Percentiles rank a stretch among this genome's conserved stretches.
phyloP scores from a whole-genome alignment of 352 stramenopile genomes.

The Pythium insidiosum region DNA sequence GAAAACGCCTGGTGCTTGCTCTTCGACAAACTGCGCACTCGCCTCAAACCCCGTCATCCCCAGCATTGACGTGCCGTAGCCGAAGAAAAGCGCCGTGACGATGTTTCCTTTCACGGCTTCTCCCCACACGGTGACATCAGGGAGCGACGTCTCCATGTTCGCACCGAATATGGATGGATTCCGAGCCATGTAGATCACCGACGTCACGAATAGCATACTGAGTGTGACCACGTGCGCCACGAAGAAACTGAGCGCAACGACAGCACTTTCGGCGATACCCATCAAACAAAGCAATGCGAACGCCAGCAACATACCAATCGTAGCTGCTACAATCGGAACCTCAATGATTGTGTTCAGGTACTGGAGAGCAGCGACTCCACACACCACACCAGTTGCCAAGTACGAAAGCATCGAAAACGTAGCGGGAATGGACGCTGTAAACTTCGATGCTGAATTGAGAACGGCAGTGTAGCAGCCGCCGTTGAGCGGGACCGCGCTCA shows the following conservation, averaged over 20 bases:
- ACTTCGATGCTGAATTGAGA: conserved; percentile 81
- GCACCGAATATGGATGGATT: conserved; percentile 41
- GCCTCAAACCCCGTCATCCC: conserved; percentile 82
- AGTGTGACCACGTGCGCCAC: conserved; percentile 58
- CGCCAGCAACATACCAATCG: conserved; percentile 41
- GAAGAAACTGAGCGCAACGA: conserved; percentile 73
- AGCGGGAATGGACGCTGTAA: conserved; percentile 55
- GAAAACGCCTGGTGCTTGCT: conserved; percentile 73
- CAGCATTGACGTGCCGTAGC: conserved; percentile 58
- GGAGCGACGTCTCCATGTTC: conserved; percentile 45
- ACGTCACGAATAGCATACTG: conserved; percentile 33
- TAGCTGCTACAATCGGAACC: conserved; percentile 32
- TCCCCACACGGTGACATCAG: conserved; percentile 22
- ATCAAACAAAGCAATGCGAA: conserved; percentile 69
- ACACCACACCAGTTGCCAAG: conserved; percentile 66
- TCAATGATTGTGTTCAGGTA: conserved; percentile 69
- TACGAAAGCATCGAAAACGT: conserved; percentile 81
- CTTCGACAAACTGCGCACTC: conserved; percentile 79
- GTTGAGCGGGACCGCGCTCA: conserved; percentile 79
- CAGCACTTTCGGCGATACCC: conserved; percentile 70
- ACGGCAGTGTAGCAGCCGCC: conserved; percentile 84
- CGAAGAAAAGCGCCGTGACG: conserved; percentile 40
- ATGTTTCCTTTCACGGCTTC: conserved; percentile 15
- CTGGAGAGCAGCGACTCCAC: conserved; percentile 50
- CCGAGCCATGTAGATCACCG: conserved; percentile 38